Evolutionary conservation across 257 asterid species (phyloP), one percentile per base, ranked within the genome.

Genomic region (Plantago major): DNA sequence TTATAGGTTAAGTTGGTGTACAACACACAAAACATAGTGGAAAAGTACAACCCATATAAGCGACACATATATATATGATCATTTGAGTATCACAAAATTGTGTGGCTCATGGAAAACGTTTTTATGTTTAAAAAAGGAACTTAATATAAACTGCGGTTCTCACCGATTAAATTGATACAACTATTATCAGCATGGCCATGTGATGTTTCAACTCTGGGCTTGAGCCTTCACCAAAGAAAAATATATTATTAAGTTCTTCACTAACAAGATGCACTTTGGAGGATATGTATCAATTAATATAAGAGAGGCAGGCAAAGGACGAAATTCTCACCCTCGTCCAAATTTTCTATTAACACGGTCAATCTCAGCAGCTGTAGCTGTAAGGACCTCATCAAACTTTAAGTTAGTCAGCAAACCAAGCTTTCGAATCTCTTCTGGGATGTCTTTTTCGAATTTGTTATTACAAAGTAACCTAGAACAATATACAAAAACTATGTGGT

Each of bases 341-440:
- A 89, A 67, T 79, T 89, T 93, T 82, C 99, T 80, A 71, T 81
- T 89, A 12, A 73, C 40, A 16, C 88, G 81, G 62, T 84, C 78
- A 64, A 79, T 66, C 64, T 76, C 82, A 65, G 68, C 71, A 57
- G 80, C 67, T 69, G 81, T 62, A 72, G 81, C 74, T 22, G 82
- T 55, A 58, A 81, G 75, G 58, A 71, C 67, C 64, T 76, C 79
- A 71, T 89, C 86, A 58, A 83, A 74, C 68, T 76, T 81, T 60
- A 82, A 54, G 68, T 87, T 83, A 47, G 75, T 73, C 45, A 87
- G 84, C 69, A 71, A 73, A 72, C 72, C 64, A 56, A 93, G 89
- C 74, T 72, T 84, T 75, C 77, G 76, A 73, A 89, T 78, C 80
- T 76, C 95, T 66, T 67, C 71, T 26, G 99, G 97, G 47, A 84